Conservation (phyloP, 306 rosid species). For the Calophaca sinica region DNA sequence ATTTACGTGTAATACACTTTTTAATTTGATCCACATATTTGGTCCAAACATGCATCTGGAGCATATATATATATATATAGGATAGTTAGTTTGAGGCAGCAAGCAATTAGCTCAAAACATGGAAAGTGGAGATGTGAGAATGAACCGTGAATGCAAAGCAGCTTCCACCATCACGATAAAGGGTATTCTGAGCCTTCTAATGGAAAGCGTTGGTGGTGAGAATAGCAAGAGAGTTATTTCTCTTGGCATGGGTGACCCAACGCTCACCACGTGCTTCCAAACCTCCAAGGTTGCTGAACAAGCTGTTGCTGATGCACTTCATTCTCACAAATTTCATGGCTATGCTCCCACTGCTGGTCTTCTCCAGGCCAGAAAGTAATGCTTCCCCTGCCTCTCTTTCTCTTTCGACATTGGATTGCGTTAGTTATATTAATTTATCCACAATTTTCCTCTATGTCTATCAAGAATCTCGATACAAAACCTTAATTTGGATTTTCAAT, state of each 20-base stretch:
- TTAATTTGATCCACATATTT: no score
- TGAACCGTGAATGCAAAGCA: constrained; percentile 55
- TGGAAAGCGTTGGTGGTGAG: constrained; percentile 55
- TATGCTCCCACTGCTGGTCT: constrained; percentile 93
- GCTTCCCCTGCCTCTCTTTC: neutral
- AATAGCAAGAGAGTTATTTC: constrained; percentile 59
- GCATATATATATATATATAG: no score
- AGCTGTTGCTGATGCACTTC: constrained; percentile 68
- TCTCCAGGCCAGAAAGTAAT: constrained; percentile 78
- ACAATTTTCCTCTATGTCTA: no score
- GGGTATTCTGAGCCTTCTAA: constrained; percentile 73
- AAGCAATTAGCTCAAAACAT: constrained; percentile 6
- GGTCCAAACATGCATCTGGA: no score
- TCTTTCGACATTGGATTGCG: neutral
- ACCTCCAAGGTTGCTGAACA: constrained; percentile 60
- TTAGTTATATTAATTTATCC: no score
- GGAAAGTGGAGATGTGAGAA: constrained; percentile 54
- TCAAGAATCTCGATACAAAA: no score
- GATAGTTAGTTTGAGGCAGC: no score
- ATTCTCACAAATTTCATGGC: constrained; percentile 75
- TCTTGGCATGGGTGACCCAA: constrained; percentile 92
- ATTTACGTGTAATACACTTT: no score
- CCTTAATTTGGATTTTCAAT: neutral
- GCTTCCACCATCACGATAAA: constrained; percentile 81
- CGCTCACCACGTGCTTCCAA: constrained; percentile 70